Conservation (phyloP, 1,284 basidiomycete species). For the Cryptococcus maquisensis region DNA sequence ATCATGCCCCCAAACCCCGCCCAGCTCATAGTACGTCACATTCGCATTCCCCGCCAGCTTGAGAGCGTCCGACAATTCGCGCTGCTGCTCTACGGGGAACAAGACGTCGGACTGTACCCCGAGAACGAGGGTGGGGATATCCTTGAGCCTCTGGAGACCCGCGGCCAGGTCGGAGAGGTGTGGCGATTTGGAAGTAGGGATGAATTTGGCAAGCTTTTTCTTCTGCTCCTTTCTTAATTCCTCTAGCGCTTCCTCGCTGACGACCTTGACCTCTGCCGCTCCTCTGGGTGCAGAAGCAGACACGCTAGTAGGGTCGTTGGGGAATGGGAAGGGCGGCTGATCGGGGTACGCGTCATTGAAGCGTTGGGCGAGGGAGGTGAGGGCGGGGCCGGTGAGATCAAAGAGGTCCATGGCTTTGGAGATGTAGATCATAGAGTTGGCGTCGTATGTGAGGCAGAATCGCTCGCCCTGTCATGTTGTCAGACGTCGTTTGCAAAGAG, state of each 20-base stretch:
- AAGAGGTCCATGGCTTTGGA: conserved; percentile 99
- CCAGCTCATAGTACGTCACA: conserved; percentile 95
- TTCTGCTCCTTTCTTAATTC: not conserved
- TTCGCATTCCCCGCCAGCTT: conserved; percentile 78
- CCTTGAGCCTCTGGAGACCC: conserved; percentile 71
- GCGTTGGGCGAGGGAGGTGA: conserved; percentile 59
- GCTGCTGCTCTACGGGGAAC: conserved; percentile 95
- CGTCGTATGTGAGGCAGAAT: conserved; percentile 98
- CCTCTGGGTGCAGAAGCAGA: conserved; percentile 21
- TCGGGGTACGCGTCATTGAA: conserved; percentile 40
- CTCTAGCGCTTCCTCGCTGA: conserved; percentile 48
- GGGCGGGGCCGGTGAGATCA: conserved; percentile 80
- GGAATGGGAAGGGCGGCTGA: conserved; percentile 43
- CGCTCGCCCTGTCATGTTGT: conserved; percentile 64
- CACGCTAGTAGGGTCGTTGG: conserved; percentile 32
- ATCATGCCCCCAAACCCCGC: conserved; percentile 97
- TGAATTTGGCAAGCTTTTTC: conserved; percentile 49
- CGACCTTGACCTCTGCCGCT: conserved; percentile 52
- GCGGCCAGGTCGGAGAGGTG: conserved; percentile 76
- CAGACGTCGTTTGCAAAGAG: not conserved
- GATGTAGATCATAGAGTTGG: conserved; percentile 97
- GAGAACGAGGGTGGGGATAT: conserved; percentile 80
- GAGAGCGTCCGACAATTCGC: conserved; percentile 89
- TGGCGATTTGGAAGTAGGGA: conserved; percentile 56
- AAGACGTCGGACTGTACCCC: conserved; percentile 96